Evolutionary conservation across 2,329 filamentous ascomycete genomes (phyloP).

Genomic region (Metarhizium rileyi): DNA sequence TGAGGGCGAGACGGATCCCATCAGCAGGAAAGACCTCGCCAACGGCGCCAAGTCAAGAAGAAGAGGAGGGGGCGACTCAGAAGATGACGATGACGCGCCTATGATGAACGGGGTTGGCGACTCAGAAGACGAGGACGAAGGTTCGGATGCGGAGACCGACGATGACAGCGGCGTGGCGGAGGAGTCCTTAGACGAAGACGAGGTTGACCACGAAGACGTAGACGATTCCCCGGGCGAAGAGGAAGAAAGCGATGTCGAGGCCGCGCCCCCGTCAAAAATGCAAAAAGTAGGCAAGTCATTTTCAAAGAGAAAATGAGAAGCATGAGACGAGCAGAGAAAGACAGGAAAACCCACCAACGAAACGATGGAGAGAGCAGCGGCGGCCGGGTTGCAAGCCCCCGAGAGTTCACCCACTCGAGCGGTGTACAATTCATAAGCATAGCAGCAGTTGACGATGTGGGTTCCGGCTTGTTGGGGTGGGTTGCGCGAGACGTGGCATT

Average conservation of each 20-base stretch:
- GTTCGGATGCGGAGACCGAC: too few relatives aligned
- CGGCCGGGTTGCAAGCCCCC: too few relatives aligned
- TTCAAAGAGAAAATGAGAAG: conserved; percentile 25
- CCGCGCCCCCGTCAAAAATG: conserved; percentile 36
- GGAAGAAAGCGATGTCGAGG: conserved; percentile 41
- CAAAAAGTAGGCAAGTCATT: conserved; percentile 28
- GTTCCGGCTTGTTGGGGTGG: too few relatives aligned
- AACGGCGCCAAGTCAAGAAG: conserved; percentile 25
- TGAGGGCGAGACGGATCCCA: conserved; percentile 63
- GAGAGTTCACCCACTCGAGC: too few relatives aligned
- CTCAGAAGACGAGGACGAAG: conserved; percentile 53
- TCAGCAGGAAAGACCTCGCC: conserved; percentile 22
- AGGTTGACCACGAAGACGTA: conserved; percentile 39
- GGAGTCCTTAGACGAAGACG: conserved; percentile 29
- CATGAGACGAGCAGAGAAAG: neutral
- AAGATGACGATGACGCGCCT: conserved; percentile 49
- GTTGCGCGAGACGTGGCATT: neutral
- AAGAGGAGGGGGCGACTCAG: conserved; percentile 43
- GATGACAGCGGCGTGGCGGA: conserved; percentile 44
- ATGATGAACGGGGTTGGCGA: conserved; percentile 47
- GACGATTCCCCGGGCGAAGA: conserved; percentile 46
- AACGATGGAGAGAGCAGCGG: too few relatives aligned
- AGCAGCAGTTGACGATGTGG: too few relatives aligned
- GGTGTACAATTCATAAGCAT: too few relatives aligned
- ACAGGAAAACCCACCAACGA: neutral